These are phyloP conservation scores for Stevia rebaudiana DNA, from an alignment of 140 eudicot genomes.

Conservation along the genomic window DNA sequence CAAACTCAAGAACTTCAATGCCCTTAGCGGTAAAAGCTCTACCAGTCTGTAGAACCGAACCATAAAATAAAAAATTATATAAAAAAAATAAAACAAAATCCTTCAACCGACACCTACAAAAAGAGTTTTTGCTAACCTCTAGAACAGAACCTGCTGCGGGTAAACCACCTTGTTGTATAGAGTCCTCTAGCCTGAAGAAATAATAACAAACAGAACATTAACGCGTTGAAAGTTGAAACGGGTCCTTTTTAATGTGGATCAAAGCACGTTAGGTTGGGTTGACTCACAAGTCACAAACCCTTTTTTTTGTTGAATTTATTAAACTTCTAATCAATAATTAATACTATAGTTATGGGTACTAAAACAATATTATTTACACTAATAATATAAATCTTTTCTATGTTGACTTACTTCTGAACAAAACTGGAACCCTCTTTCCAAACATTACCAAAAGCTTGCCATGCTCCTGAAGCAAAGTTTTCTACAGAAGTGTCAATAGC, in stretches of 20 bases:
- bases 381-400: no score
- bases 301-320: no score
- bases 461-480: conserved; percentile 88
- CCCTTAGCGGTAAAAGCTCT: conserved; percentile 91
- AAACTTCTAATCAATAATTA: no score
- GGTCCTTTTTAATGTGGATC: no score
- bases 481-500: conserved; percentile 79
- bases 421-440: conserved; percentile 73
- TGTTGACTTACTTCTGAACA: conserved; percentile 55
- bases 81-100: background rate
- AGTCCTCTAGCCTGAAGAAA: conserved; percentile 63
- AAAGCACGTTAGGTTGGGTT: no score
- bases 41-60: conserved; percentile 54
- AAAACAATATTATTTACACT: no score
- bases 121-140: conserved; percentile 49
- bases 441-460: conserved; percentile 95
- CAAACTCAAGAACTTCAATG: conserved; percentile 83
- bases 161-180: conserved; percentile 64
- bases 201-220: no score
- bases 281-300: no score
- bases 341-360: no score
- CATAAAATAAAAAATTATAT: background rate
- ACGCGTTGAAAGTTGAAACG: no score
- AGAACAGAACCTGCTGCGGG: conserved; percentile 67
- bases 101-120: no score